Conservation (phyloP, 2,329 filamentous ascomycete species). For the Aspergillus caelatus region DNA sequence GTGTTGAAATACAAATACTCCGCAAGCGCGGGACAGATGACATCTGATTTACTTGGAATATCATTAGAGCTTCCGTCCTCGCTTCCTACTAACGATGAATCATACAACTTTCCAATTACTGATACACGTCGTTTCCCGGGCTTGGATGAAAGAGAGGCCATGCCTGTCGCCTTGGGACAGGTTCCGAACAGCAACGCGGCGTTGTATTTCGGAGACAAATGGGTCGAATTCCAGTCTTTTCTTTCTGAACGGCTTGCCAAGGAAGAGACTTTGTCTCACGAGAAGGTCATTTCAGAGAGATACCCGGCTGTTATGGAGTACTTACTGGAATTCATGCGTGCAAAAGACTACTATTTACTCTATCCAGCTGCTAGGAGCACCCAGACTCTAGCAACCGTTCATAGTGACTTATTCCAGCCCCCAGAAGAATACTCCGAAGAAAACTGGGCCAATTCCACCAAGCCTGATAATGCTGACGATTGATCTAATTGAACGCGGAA, state of each 20-base stretch:
- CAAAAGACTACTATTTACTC: conserved; percentile 75
- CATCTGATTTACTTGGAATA: conserved; percentile 70
- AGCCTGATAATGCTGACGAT: conserved; percentile 20
- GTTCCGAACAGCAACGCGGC: conserved; percentile 79
- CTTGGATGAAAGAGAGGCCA: conserved; percentile 29
- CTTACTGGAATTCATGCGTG: conserved; percentile 72
- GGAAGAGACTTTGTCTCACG: conserved; percentile 25
- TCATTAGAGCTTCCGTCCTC: conserved; percentile 72
- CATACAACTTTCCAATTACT: conserved; percentile 54
- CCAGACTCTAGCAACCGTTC: conserved; percentile 68
- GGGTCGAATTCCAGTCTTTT: conserved; percentile 83
- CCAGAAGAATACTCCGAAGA: conserved; percentile 66
- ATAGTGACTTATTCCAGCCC: conserved; percentile 71
- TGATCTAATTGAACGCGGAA: conserved; percentile 4
- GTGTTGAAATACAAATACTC: conserved; percentile 80
- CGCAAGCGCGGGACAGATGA: conserved; percentile 44
- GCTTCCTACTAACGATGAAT: conserved; percentile 58
- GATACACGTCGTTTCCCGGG: neutral
- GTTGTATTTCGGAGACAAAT: conserved; percentile 81
- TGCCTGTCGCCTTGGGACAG: conserved; percentile 78
- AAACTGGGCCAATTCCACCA: conserved; percentile 2
- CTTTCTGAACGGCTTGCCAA: conserved; percentile 63
- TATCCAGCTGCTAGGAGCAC: conserved; percentile 67
- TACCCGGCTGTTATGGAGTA: conserved; percentile 80
- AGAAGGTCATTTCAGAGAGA: conserved; percentile 66